Conservation (phyloP, 768 basidiomycete genomes). For the Jaapia argillacea region DNA sequence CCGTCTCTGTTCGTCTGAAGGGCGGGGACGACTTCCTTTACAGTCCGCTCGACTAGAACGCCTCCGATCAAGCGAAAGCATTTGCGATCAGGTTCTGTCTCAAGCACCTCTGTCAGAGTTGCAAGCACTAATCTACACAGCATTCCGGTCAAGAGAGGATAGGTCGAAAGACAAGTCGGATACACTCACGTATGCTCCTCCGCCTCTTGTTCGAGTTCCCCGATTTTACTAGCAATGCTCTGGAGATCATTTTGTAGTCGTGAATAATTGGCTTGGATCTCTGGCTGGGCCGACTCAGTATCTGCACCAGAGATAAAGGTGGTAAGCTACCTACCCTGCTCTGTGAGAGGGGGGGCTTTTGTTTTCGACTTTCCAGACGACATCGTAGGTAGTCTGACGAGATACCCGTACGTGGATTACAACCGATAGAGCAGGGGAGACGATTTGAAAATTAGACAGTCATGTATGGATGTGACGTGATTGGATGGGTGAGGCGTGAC, state of each 20-base stretch:
- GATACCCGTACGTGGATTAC: no score
- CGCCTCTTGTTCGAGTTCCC: slow-evolving; percentile 90
- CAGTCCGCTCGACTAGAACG: slow-evolving; percentile 90
- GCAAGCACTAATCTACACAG: slow-evolving; percentile 71
- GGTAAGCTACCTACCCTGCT: slow-evolving; percentile 58
- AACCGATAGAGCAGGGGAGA: no score
- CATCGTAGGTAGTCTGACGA: slow-evolving; percentile 28
- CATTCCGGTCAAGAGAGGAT: slow-evolving; percentile 1
- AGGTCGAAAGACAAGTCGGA: background rate
- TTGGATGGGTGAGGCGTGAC: background rate
- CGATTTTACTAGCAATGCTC: slow-evolving; percentile 87
- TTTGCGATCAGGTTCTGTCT: slow-evolving; percentile 82
- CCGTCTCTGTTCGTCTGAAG: slow-evolving; percentile 85
- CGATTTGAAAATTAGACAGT: no score
- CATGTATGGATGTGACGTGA: slow-evolving; percentile 23
- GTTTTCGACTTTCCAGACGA: slow-evolving; percentile 48
- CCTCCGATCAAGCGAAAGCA: slow-evolving; percentile 97
- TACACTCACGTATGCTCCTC: slow-evolving; percentile 83
- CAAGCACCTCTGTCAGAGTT: slow-evolving; percentile 75
- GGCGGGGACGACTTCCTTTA: slow-evolving; percentile 87
- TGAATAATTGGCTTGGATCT: slow-evolving; percentile 75
- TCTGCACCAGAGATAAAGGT: slow-evolving; percentile 1
- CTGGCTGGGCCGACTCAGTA: slow-evolving; percentile 43
- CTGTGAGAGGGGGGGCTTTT: slow-evolving; percentile 47
- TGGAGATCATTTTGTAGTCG: slow-evolving; percentile 84